Evolutionary conservation across 257 asterid genomes (phyloP).

Genomic region (Solanum ahanhuiri): DNA sequence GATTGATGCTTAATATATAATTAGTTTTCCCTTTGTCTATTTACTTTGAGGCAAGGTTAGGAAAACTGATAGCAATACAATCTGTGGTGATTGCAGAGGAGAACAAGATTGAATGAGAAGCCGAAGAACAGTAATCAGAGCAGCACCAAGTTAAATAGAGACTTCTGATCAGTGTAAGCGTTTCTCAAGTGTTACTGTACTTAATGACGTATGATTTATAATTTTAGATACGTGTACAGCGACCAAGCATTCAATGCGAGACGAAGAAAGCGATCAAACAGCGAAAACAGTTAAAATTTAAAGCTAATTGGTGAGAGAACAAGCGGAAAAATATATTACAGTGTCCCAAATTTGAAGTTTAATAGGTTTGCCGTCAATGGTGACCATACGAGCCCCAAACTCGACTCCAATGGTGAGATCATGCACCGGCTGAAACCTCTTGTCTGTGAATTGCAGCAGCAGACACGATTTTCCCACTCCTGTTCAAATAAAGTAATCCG

Average conservation of each 20-base stretch:
- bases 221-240: not conserved
- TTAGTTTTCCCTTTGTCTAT: not conserved
- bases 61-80: not conserved
- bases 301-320: not conserved
- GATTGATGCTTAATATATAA: not conserved
- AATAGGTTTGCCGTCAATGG: slow-evolving; percentile 6
- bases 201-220: not conserved
- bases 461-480: slow-evolving; percentile 16
- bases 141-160: not conserved
- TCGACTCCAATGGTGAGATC: slow-evolving; percentile 17
- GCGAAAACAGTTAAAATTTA: not conserved
- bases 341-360: slow-evolving; percentile 21
- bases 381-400: slow-evolving; percentile 18
- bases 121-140: not conserved
- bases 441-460: slow-evolving; percentile 14
- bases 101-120: not conserved
- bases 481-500: not conserved
- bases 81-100: not conserved
- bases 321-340: not conserved
- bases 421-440: slow-evolving; percentile 21
- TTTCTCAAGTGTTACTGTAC: not conserved
- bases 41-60: not conserved
- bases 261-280: not conserved
- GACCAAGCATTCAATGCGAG: not conserved
- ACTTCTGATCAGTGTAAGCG: not conserved